phyloP scores from a whole-genome alignment of 257 asterid species.

The Knoxia roxburghii region DNA sequence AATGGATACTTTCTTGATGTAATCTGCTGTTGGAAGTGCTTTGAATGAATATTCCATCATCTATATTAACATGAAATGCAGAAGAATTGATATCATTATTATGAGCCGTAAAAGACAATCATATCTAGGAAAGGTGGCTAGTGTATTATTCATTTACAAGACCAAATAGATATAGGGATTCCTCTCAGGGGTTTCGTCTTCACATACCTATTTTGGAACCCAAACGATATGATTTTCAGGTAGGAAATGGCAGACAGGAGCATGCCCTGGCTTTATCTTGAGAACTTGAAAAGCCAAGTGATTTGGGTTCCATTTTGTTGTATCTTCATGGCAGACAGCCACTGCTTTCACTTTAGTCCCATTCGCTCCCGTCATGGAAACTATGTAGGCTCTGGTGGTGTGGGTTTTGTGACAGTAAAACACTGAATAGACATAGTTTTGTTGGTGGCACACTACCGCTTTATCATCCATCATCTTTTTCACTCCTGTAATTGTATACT shows the following conservation, averaged over 20 bases:
- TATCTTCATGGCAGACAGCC: slow-evolving; percentile 67
- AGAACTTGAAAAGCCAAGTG: slow-evolving; percentile 82
- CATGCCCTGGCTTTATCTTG: slow-evolving; percentile 66
- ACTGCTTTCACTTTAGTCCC: slow-evolving; percentile 55
- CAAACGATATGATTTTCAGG: slow-evolving; percentile 74
- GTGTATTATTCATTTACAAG: background rate
- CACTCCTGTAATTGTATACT: slow-evolving; percentile 31
- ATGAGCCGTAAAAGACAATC: background rate
- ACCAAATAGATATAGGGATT: background rate
- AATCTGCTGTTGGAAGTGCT: background rate
- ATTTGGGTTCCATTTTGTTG: slow-evolving; percentile 77
- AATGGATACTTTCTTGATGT: background rate
- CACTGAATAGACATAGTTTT: slow-evolving; percentile 55
- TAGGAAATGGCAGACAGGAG: slow-evolving; percentile 74
- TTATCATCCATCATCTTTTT: slow-evolving; percentile 30
- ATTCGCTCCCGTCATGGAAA: slow-evolving; percentile 39
- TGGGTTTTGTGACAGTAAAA: slow-evolving; percentile 67
- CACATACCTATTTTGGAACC: slow-evolving; percentile 24
- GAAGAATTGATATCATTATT: background rate
- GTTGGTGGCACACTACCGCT: slow-evolving; percentile 63
- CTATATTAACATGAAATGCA: background rate
- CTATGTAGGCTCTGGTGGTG: slow-evolving; percentile 37
- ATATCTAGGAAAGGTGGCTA: slow-evolving; percentile 6
- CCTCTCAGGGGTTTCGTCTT: background rate
- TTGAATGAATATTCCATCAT: background rate